Evolutionary conservation across 768 basidiomycete species (phyloP).

Genomic region (Suillus variegatus): DNA sequence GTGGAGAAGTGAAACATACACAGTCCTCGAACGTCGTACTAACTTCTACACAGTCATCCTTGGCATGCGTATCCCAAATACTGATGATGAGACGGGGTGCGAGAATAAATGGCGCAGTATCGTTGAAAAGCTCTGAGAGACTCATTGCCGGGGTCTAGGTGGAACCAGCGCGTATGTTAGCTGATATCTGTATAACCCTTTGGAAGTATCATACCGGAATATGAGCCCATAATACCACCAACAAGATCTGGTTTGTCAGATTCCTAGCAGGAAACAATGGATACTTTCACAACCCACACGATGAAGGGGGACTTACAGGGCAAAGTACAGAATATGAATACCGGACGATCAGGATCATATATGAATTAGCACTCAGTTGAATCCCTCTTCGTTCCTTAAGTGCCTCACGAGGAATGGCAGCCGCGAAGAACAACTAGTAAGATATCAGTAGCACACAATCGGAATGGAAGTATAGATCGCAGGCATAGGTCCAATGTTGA

Average conservation of each 20-base stretch:
- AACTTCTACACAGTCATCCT: neutral
- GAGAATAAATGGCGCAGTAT: neutral
- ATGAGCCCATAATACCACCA: neutral
- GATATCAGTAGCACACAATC: neutral
- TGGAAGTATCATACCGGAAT: neutral
- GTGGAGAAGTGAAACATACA: neutral
- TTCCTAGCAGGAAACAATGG: neutral
- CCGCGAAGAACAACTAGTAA: neutral
- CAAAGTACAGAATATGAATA: slow-evolving; percentile 1
- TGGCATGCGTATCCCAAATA: neutral
- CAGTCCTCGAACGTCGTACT: neutral
- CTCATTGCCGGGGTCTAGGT: neutral
- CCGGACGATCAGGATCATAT: neutral
- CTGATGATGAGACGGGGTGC: slow-evolving; percentile 1
- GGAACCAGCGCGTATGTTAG: neutral
- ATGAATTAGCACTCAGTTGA: too few species aligned
- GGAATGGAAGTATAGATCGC: neutral
- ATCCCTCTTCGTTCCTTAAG: neutral
- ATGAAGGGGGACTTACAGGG: neutral
- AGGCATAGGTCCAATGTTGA: neutral
- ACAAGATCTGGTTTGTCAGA: neutral
- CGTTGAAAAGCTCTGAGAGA: neutral
- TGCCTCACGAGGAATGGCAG: neutral
- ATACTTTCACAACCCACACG: neutral
- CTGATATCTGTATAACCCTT: neutral